Percentiles rank a stretch among this genome's conserved stretches.
Evolutionary conservation across 2,329 filamentous ascomycete species (phyloP).

Genomic region (Pseudocercospora pini-densiflorae): DNA sequence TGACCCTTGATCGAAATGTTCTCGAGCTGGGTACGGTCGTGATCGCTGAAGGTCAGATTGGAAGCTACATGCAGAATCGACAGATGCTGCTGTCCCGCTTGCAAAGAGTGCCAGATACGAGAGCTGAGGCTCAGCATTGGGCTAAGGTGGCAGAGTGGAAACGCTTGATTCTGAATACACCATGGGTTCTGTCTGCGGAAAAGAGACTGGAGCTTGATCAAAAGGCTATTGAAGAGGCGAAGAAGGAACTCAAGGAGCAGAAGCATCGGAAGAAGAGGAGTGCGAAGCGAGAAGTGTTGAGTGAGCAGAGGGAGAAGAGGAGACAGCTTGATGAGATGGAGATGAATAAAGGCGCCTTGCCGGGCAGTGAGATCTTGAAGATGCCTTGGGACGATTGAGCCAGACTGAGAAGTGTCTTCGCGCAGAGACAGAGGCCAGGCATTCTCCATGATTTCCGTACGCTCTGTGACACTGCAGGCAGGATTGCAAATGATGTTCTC

Average conservation of each 20-base stretch:
- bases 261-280: constrained; percentile 37
- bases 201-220: constrained; percentile 51
- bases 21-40: constrained; percentile 56
- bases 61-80: constrained; percentile 53
- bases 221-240: constrained; percentile 40
- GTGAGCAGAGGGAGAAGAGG: constrained; percentile 45
- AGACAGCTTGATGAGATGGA: constrained; percentile 46
- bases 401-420: not conserved
- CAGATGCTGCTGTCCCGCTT: constrained; percentile 62
- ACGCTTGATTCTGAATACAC: constrained; percentile 53
- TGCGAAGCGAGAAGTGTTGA: constrained; percentile 41
- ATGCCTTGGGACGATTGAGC: constrained; percentile 28
- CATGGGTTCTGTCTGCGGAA: constrained; percentile 56
- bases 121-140: constrained; percentile 60
- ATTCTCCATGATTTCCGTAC: too few species aligned
- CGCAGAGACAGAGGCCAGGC: too few species aligned
- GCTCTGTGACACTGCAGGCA: too few species aligned
- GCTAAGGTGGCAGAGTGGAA: constrained; percentile 56
- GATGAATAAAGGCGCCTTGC: constrained; percentile 48
- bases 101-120: constrained; percentile 54
- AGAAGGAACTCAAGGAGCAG: constrained; percentile 42
- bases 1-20: constrained; percentile 43
- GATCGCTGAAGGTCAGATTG: constrained; percentile 62
- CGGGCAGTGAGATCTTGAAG: constrained; percentile 26
- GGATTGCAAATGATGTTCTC: not conserved